Evolutionary conservation across 352 stramenopile genomes (phyloP).

Genomic region (Globisporangium apiculatum): DNA sequence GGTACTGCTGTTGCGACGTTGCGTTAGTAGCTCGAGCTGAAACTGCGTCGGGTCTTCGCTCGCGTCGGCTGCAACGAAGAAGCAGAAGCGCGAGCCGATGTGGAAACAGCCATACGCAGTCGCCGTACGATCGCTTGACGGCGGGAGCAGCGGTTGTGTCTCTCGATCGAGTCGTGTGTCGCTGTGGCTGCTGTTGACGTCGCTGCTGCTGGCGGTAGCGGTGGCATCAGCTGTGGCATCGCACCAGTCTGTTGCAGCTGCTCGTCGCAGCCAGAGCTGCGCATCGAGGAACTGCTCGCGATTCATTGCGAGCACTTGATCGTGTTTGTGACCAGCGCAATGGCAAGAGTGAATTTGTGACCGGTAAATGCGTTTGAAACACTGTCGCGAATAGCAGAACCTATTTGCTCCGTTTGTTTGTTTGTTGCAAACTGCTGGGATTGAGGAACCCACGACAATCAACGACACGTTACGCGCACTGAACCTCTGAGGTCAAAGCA

Average conservation of each 20-base stretch:
- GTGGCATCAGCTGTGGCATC: not conserved
- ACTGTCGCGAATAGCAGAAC: too few species aligned
- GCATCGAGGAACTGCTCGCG: constrained; percentile 21
- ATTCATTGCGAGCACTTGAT: constrained; percentile 12
- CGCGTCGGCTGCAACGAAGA: constrained; percentile 15
- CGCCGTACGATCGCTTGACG: not conserved
- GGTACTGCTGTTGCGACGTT: not conserved
- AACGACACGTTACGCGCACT: too few species aligned
- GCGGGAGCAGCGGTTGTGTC: not conserved
- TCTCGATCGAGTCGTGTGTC: not conserved
- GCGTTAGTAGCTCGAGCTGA: constrained; percentile 17
- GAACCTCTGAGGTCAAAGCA: too few species aligned
- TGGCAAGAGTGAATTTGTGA: too few species aligned
- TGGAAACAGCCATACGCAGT: constrained; percentile 29
- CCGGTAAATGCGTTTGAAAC: too few species aligned
- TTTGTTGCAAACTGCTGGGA: too few species aligned
- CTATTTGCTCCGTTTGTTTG: too few species aligned
- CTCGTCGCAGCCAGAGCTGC: constrained; percentile 22
- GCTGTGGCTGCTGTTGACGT: too few species aligned
- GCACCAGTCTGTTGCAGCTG: not conserved
- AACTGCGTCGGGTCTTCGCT: constrained; percentile 29
- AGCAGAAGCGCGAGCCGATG: constrained; percentile 21
- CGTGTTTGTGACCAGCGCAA: too few species aligned
- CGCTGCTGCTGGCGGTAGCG: not conserved
- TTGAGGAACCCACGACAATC: too few species aligned